Base-by-base conservation (phyloP, 2,329 filamentous ascomycete species). In the Trichoderma sp. region DNA sequence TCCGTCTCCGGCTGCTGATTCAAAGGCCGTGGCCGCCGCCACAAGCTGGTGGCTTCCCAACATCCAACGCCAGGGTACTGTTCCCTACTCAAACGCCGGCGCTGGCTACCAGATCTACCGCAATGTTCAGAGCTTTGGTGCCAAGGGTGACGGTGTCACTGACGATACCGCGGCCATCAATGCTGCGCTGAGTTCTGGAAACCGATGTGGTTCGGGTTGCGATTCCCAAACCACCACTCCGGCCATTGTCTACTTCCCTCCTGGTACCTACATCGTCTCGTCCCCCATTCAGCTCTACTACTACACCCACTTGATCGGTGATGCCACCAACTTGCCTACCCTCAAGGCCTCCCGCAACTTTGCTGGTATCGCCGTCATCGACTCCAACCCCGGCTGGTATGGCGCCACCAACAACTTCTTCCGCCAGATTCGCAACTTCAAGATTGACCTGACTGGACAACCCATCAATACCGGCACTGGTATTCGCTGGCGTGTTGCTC, bases 111-210 rank as follows among this genome's bases (percentile, higher is more conserved):
- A 93, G 83, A 86, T 95, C 78, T 95, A 91, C 85, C 92, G 93
- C 79, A 95, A 95, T 79, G 93, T 95, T 65, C 91, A 90, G 84
- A 92, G 94, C 80, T 95, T 90, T 80, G 93, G 93, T 64, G 93
- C 93, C 65, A 89, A 86, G 77, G 93, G 93, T 84, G 90, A 90
- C 82, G 90, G 88, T 73, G 84, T 86, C 0, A 93, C 93, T 31
- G 96, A 98, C 82, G 95, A 98, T 82, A 98, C 95, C 0, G 92
- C 85, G 1, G 94, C 95, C 74, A 98, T 98, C 89, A 98, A 98
- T 86, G 84, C 86, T 56, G 95, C 95, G 78, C 93, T 98, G 80
- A 88, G 90, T 6, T 90, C 91, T n/a, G 94, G 95, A 33, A 88
- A 89, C 80, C 93, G 96, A 60, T 98, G 96, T 82, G 95, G 94